A percentile compares a stretch with the other conserved stretches of the same genome.
These are phyloP conservation scores for Trichocladium uniseriatum DNA, from an alignment of 495 filamentous ascomycete species.

Conservation along the genomic window DNA sequence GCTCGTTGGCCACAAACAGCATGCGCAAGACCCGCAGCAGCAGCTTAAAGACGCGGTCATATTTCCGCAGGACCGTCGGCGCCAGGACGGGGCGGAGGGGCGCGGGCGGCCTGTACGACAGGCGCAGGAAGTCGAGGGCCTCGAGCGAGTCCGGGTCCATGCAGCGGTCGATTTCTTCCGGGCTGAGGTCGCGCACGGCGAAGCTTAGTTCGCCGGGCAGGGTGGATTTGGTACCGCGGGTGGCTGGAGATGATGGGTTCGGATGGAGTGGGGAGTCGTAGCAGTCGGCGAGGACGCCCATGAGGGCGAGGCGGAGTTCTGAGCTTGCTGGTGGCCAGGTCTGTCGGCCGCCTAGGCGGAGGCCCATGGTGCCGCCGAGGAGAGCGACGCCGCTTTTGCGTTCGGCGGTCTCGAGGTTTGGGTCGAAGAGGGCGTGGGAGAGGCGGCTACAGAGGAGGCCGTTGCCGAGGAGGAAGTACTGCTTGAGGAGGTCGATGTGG, in stretches of 20 bases:
- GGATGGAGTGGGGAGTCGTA: constrained; percentile 33
- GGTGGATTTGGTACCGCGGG: constrained; percentile 34
- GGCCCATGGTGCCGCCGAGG: constrained; percentile 64
- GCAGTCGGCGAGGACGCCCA: constrained; percentile 74
- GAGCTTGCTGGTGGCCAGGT: constrained; percentile 91
- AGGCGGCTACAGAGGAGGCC: constrained; percentile 73
- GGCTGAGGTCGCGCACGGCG: constrained; percentile 68
- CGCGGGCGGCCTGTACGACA: constrained; percentile 73
- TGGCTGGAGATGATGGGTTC: constrained; percentile 6
- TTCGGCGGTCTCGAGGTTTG: constrained; percentile 74
- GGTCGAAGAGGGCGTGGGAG: constrained; percentile 74
- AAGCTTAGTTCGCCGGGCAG: constrained; percentile 81
- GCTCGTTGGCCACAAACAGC: constrained; percentile 63
- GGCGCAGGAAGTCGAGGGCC: constrained; percentile 80
- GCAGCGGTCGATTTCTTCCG: constrained; percentile 65
- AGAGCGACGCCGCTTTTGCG: constrained; percentile 56
- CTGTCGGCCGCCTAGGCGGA: constrained; percentile 64
- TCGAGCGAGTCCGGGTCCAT: constrained; percentile 71
- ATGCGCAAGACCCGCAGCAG: constrained; percentile 71
- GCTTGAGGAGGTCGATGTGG: constrained; percentile 68
- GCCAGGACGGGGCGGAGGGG: constrained; percentile 68
- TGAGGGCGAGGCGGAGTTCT: constrained; percentile 77
- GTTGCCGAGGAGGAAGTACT: constrained; percentile 76
- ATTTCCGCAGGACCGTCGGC: constrained; percentile 55
- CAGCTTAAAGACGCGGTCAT: constrained; percentile 73